Conservation (phyloP, 202 grass and related monocot species). For the Digitaria exilis region DNA sequence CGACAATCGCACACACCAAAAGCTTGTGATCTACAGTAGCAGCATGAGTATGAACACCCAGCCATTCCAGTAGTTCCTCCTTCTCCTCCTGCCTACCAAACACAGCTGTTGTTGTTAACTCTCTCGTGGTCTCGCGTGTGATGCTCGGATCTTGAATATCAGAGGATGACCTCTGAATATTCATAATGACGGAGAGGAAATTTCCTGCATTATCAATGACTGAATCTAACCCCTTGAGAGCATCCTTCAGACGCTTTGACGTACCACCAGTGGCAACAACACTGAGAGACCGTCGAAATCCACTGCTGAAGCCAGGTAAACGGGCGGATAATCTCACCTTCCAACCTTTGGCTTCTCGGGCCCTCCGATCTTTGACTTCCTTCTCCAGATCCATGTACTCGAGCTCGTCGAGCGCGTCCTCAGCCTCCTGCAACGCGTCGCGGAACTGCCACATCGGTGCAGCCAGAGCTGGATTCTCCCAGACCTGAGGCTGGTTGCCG, state of each 20-base stretch:
- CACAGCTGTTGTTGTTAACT: not conserved
- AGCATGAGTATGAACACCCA: not conserved
- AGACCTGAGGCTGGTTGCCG: slow-evolving; percentile 1
- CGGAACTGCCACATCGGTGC: slow-evolving; percentile 31
- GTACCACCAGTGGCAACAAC: not conserved
- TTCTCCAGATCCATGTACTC: slow-evolving; percentile 31
- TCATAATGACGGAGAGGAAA: not conserved
- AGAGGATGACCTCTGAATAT: not conserved
- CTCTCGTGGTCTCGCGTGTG: not conserved
- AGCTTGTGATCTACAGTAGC: not conserved
- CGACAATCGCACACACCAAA: slow-evolving; percentile 19
- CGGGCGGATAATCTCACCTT: not conserved
- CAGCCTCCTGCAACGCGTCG: slow-evolving; percentile 35
- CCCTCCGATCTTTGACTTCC: not conserved
- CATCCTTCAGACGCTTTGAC: slow-evolving; percentile 5
- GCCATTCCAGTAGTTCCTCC: not conserved
- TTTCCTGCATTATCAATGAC: not conserved
- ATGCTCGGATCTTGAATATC: not conserved
- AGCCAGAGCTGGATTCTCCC: not conserved
- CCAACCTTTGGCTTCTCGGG: not conserved
- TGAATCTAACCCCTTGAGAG: not conserved
- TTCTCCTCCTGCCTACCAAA: slow-evolving; percentile 9
- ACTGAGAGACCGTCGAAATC: not conserved
- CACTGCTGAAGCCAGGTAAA: not conserved
- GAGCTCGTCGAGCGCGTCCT: slow-evolving; percentile 40